Base-by-base conservation (phyloP, 305 asterid genomes). In the Fraxinus xanthoxyloides region DNA sequence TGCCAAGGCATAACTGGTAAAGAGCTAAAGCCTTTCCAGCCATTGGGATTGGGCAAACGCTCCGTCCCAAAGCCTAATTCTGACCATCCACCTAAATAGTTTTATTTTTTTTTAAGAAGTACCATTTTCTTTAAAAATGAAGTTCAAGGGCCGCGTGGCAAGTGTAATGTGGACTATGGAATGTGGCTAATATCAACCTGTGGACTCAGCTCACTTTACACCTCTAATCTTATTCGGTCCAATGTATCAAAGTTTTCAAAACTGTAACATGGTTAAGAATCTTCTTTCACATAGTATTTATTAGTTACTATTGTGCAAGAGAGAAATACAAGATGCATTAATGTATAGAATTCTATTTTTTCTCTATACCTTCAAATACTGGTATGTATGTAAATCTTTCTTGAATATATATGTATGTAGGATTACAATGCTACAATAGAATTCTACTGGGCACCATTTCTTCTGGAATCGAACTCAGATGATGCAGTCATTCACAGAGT, bases 401-500 rank as follows among this genome's bases (percentile, higher is more conserved):
- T 63, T 63, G 17, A 63, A 12, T 51, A 15, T 3, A 46, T 48
- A 17, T 67, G 15, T 28, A 3, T 40, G 69, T 46, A 85, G 87
- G 83, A 85, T 31, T 85, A 85, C 35, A 85, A 85, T 36, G 85
- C 83, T 4, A 85, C 85, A 8, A 85, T 85, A 26, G 83, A 85
- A 28, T 85, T 85, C 79, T 85, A 82, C 34, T 85, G 85, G 85
- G 87, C 87, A 43, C 87, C 87, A 48, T 85, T 85, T 82, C 83
- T 85, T 72, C 81, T 82, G 3, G 87, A 85, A 82, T 79, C 87
- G 48, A 81, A 82, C 78, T 21, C 87, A 12, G 87, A 84, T 1
- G 85, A 81, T 61, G 85, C 87, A 31, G 82, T 77, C 7, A 69
- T 77, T 15, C 87, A 84, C 67, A 77, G 87, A 63, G 82, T 84